phyloP scores from a whole-genome alignment of 1,284 basidiomycete genomes.

The Sanguinoderma infundibulare region DNA sequence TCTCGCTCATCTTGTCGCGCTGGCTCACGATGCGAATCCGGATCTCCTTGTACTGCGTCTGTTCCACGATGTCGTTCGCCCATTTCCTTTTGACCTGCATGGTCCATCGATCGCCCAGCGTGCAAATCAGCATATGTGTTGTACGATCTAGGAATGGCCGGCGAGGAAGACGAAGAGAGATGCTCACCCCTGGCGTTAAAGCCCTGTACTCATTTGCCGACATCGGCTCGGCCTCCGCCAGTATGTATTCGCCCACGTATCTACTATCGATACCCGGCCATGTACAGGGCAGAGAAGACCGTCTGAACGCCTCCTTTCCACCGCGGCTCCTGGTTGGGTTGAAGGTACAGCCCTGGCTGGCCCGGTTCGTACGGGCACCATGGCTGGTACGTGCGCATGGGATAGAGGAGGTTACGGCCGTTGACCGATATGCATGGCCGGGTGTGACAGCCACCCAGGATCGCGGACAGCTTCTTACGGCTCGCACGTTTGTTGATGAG shows the following conservation, averaged over 20 bases:
- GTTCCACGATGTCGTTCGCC: slow-evolving; percentile 3
- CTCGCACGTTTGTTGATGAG: background rate
- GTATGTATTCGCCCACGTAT: background rate
- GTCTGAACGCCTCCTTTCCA: slow-evolving; percentile 4
- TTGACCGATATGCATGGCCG: background rate
- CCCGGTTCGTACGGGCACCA: background rate
- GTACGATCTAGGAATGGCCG: too few species aligned
- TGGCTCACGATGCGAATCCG: slow-evolving; percentile 20
- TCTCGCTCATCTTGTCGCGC: slow-evolving; percentile 13
- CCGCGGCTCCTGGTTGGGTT: background rate
- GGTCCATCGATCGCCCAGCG: background rate
- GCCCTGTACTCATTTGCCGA: background rate
- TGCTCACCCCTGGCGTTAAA: background rate
- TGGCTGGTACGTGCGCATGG: background rate
- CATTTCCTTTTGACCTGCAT: background rate
- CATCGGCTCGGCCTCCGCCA: background rate
- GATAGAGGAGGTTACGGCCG: background rate
- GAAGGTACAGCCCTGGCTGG: background rate
- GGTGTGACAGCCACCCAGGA: background rate
- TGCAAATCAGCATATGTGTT: background rate
- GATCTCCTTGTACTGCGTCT: slow-evolving; percentile 10
- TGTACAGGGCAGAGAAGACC: background rate
- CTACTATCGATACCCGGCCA: background rate
- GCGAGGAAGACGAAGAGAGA: background rate
- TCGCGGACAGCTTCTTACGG: background rate